Conservation (phyloP, 352 stramenopile genomes). For the Phytophthora foliorum region DNA sequence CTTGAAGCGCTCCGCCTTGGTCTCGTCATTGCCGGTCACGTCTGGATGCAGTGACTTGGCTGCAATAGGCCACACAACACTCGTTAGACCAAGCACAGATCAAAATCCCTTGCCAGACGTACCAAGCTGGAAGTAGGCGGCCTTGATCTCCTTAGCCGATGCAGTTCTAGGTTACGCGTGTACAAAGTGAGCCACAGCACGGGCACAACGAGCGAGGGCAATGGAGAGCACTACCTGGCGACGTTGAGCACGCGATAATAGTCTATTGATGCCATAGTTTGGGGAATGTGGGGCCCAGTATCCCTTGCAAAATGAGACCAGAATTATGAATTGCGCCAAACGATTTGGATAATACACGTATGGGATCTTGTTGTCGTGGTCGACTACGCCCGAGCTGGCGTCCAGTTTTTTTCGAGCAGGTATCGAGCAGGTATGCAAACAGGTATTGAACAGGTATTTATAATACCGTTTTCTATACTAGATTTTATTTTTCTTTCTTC, state of each 20-base stretch:
- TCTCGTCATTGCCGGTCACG: constrained; percentile 81
- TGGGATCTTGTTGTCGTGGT: constrained; percentile 21
- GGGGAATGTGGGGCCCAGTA: not conserved
- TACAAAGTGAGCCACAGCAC: constrained; percentile 11
- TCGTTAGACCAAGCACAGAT: not conserved
- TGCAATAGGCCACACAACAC: constrained; percentile 14
- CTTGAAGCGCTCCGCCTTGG: constrained; percentile 90
- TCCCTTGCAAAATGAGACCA: not conserved
- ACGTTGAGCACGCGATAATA: constrained; percentile 88
- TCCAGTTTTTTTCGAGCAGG: no score
- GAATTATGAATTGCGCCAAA: not conserved
- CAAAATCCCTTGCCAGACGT: not conserved
- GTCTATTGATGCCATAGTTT: constrained; percentile 54
- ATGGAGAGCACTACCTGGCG: constrained; percentile 48
- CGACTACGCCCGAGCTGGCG: no score
- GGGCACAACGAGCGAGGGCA: not conserved
- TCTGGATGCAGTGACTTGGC: constrained; percentile 89
- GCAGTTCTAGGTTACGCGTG: constrained; percentile 45
- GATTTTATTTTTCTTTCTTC: no score
- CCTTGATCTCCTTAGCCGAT: constrained; percentile 81
- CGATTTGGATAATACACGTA: constrained; percentile 24
- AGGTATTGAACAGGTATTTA: no score
- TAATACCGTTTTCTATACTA: no score
- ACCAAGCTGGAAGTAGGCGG: constrained; percentile 84
- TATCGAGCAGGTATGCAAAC: no score